A percentile compares a stretch with the other conserved stretches of the same genome.
Evolutionary conservation across 179 eudicot species (phyloP).

Genomic region (Amaranthus tricolor): DNA sequence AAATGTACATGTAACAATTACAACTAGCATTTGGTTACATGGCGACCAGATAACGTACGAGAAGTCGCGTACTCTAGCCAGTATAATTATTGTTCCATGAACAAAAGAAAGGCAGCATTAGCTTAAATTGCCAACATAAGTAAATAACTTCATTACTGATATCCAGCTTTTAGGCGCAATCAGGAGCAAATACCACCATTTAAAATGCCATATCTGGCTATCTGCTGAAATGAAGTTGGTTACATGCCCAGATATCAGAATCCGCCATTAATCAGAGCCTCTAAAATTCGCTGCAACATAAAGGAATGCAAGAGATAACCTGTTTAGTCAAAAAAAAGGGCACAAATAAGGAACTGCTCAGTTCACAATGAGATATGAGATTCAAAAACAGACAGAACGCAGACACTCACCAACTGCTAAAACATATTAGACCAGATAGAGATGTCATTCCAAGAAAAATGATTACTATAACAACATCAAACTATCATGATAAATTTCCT

Average conservation of each 20-base stretch:
- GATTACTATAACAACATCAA: not conserved
- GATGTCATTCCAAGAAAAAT: not conserved
- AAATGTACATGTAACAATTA: not conserved
- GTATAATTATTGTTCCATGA: not conserved
- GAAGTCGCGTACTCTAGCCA: not conserved
- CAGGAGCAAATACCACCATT: not conserved
- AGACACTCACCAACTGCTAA: not conserved
- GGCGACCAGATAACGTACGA: not conserved
- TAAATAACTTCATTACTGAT: not conserved
- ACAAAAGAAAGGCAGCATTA: not conserved
- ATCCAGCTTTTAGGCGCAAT: not conserved
- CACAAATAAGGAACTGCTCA: not conserved
- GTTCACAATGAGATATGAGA: not conserved
- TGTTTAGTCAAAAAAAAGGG: not conserved
- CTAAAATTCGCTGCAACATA: not conserved
- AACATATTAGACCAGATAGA: not conserved
- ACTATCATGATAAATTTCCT: not conserved
- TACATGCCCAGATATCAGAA: not conserved
- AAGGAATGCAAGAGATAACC: not conserved
- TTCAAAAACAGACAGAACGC: not conserved
- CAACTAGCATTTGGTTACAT: not conserved
- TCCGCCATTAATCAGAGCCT: not conserved
- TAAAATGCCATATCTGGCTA: not conserved
- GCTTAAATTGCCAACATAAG: not conserved
- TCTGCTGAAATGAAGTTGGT: not conserved